These are phyloP conservation scores for Emergomyces orientalis DNA, from an alignment of 2,329 filamentous ascomycete species.

Conservation along the genomic window DNA sequence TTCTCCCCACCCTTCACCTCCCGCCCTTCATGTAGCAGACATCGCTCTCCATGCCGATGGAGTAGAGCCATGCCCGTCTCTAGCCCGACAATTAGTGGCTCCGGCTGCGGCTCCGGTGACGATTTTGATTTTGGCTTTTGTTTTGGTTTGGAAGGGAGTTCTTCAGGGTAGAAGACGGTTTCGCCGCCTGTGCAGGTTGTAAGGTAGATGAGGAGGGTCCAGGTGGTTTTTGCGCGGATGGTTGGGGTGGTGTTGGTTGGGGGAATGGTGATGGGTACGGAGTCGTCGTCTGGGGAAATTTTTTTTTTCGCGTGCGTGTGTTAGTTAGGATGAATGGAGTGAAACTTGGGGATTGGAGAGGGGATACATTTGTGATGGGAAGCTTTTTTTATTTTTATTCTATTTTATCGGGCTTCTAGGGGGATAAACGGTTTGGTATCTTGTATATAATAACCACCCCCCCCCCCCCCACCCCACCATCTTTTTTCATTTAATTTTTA, in stretches of 20 bases:
- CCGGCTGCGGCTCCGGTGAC: constrained; percentile 30
- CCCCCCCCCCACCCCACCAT: too few relatives aligned
- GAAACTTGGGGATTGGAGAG: constrained; percentile 38
- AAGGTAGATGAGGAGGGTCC: constrained; percentile 83
- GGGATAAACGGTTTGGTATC: too few relatives aligned
- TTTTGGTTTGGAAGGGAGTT: constrained; percentile 35
- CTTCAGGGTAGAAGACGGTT: constrained; percentile 78
- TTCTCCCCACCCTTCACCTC: constrained; percentile 76
- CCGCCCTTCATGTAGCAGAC: constrained; percentile 77
- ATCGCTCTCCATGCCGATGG: constrained; percentile 82
- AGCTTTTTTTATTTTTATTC: too few relatives aligned
- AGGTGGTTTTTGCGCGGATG: constrained; percentile 74
- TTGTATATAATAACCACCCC: too few relatives aligned
- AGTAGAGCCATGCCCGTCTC: constrained; percentile 80
- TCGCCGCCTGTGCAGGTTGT: constrained; percentile 79
- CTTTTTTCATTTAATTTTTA: too few relatives aligned
- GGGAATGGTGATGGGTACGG: constrained; percentile 53
- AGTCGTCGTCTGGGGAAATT: constrained; percentile 65
- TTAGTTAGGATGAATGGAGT: constrained; percentile 52
- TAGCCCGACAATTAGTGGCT: constrained; percentile 61
- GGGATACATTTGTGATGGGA: too few relatives aligned
- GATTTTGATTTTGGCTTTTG: constrained; percentile 23
- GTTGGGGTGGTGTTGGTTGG: constrained; percentile 52
- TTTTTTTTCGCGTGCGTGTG: constrained; percentile 20
- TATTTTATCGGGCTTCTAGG: too few relatives aligned